Evolutionary conservation across 1,284 basidiomycete species (phyloP).

Genomic region (Kalmanozyma brasiliensis): DNA sequence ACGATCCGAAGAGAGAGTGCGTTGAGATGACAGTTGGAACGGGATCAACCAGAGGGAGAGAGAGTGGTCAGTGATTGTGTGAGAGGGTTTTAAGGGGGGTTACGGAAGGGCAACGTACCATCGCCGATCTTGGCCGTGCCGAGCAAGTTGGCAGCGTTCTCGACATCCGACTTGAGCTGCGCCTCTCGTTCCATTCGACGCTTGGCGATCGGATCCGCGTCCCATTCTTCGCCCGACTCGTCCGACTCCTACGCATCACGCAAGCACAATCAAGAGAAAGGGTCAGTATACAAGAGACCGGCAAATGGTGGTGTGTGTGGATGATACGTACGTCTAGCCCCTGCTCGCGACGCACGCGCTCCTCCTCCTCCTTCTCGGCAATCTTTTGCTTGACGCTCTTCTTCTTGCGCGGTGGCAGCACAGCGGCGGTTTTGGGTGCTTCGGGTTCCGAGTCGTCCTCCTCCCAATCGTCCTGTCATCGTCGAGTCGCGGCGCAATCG

Average conservation of each 20-base stretch:
- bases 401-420: slow-evolving; percentile 61
- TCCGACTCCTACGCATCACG: slow-evolving; percentile 20
- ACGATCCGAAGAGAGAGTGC: no score
- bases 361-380: slow-evolving; percentile 62
- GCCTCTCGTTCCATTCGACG: slow-evolving; percentile 55
- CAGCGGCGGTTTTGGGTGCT: slow-evolving; percentile 30
- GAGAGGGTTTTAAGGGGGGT: background rate
- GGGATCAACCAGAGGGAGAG: background rate
- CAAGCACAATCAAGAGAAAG: background rate
- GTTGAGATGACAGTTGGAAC: no score
- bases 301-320: background rate
- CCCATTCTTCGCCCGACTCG: slow-evolving; percentile 43
- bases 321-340: slow-evolving; percentile 38
- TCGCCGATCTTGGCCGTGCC: slow-evolving; percentile 54
- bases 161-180: slow-evolving; percentile 62
- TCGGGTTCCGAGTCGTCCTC: slow-evolving; percentile 60
- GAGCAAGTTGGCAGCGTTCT: slow-evolving; percentile 63
- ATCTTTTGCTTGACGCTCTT: slow-evolving; percentile 65
- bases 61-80: background rate
- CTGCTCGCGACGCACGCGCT: slow-evolving; percentile 44
- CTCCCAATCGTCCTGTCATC: slow-evolving; percentile 65
- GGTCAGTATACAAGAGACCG: background rate
- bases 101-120: slow-evolving; percentile 14
- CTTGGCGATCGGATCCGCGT: slow-evolving; percentile 53
- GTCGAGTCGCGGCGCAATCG: no score